These are phyloP conservation scores for Salix viminalis DNA, from an alignment of 345 rosid species.

Conservation along the genomic window DNA sequence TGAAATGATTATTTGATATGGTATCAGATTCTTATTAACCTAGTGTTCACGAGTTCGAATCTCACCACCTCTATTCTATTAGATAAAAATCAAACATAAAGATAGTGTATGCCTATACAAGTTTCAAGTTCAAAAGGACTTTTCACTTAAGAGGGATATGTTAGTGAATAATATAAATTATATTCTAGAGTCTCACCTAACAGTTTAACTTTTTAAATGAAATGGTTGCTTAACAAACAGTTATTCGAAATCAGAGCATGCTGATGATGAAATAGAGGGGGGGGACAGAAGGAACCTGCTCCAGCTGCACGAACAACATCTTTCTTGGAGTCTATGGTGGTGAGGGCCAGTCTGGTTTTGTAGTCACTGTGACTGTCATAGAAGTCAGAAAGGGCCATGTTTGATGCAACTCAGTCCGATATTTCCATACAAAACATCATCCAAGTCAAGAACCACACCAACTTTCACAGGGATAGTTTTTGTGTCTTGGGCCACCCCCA, in stretches of 20 bases:
- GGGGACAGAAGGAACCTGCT: constrained; percentile 38
- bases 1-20: no score
- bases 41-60: no score
- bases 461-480: constrained; percentile 27
- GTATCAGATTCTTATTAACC: no score
- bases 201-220: no score
- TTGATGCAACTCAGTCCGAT: constrained; percentile 40
- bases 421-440: constrained; percentile 17
- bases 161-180: no score
- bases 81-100: no score
- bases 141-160: no score
- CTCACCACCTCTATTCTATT: no score
- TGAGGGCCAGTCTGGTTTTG: constrained; percentile 46
- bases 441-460: constrained; percentile 51
- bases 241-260: background rate
- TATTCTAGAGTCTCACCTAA: no score
- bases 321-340: constrained; percentile 33
- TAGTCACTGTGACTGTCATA: constrained; percentile 30
- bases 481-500: constrained; percentile 12
- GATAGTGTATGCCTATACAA: no score
- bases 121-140: no score
- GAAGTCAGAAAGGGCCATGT: constrained; percentile 55
- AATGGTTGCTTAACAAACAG: no score
- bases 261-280: background rate
- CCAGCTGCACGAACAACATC: constrained; percentile 52